These are phyloP conservation scores for Brettanomyces naardenensis DNA, from an alignment of 805 yeast genomes.

Conservation along the genomic window DNA sequence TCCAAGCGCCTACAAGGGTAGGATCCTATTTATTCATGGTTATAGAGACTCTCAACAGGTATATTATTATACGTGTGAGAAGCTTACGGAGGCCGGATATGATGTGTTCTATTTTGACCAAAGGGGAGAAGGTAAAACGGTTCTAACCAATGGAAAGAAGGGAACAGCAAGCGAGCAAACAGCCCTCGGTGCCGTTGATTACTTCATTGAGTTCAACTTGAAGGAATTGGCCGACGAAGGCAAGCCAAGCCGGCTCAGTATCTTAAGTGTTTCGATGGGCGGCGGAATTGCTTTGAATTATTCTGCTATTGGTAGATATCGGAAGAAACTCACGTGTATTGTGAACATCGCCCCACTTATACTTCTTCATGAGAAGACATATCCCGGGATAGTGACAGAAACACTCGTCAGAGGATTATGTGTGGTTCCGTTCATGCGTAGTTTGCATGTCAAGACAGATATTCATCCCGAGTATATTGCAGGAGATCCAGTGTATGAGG, in stretches of 20 bases:
- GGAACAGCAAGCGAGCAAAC: constrained; percentile 53
- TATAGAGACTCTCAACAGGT: constrained; percentile 51
- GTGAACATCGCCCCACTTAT: constrained; percentile 55
- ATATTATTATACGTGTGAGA: constrained; percentile 47
- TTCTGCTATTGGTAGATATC: constrained; percentile 45
- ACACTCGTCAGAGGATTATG: constrained; percentile 33
- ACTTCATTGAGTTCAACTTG: constrained; percentile 39
- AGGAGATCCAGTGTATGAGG: constrained; percentile 35
- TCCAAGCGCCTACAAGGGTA: constrained; percentile 32
- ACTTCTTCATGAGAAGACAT: constrained; percentile 46
- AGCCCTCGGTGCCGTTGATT: constrained; percentile 53
- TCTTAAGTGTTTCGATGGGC: constrained; percentile 78
- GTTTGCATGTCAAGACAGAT: constrained; percentile 39
- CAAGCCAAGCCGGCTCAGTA: constrained; percentile 32
- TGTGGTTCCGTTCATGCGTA: constrained; percentile 38
- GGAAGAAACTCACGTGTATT: constrained; percentile 37
- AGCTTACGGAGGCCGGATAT: constrained; percentile 43
- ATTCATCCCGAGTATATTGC: constrained; percentile 49
- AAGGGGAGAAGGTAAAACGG: constrained; percentile 67
- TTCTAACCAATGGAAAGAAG: constrained; percentile 36
- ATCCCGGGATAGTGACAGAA: constrained; percentile 41
- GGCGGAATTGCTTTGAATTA: constrained; percentile 66
- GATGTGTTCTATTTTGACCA: constrained; percentile 67
- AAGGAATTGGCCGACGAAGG: constrained; percentile 23
- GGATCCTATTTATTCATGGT: constrained; percentile 61